Conservation (phyloP, 2,329 filamentous ascomycete genomes). For the Alternaria brassicae region DNA sequence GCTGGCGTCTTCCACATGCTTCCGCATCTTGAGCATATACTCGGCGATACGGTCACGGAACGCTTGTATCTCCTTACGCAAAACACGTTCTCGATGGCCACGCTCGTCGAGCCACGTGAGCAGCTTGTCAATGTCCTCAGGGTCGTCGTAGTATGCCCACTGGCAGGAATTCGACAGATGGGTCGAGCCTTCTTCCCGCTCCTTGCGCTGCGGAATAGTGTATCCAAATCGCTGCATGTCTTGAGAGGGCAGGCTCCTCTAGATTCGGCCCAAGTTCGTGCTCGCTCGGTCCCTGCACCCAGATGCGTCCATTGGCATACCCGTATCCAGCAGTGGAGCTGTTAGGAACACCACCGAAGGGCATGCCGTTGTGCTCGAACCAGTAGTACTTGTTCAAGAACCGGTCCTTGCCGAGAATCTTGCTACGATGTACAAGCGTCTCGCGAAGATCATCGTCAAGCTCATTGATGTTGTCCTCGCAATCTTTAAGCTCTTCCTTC, state of each 20-base stretch:
- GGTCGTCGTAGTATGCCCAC: conserved; percentile 91
- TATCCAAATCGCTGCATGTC: conserved; percentile 80
- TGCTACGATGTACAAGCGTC: conserved; percentile 89
- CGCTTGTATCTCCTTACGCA: conserved; percentile 82
- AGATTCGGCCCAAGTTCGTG: conserved; percentile 69
- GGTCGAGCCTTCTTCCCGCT: conserved; percentile 81
- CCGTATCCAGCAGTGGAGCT: conserved; percentile 86
- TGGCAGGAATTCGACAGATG: conserved; percentile 78
- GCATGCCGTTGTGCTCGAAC: conserved; percentile 99
- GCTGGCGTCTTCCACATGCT: conserved; percentile 68
- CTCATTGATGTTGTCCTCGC: conserved; percentile 83
- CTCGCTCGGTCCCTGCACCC: conserved; percentile 94
- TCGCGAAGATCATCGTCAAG: conserved; percentile 93
- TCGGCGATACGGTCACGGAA: conserved; percentile 78
- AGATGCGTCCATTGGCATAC: conserved; percentile 94
- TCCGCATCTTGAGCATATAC: conserved; percentile 80
- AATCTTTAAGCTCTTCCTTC: conserved; percentile 78
- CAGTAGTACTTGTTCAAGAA: conserved; percentile 99
- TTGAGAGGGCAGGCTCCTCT: conserved; percentile 70
- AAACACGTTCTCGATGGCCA: conserved; percentile 82
- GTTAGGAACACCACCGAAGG: conserved; percentile 83
- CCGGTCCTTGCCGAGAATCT: conserved; percentile 88
- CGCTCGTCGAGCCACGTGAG: conserved; percentile 88
- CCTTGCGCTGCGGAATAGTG: conserved; percentile 85
- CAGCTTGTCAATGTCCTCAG: conserved; percentile 77